A percentile compares a stretch with the other conserved stretches of the same genome.
Evolutionary conservation across 257 asterid genomes (phyloP).

Genomic region (Schizonepeta tenuifolia): DNA sequence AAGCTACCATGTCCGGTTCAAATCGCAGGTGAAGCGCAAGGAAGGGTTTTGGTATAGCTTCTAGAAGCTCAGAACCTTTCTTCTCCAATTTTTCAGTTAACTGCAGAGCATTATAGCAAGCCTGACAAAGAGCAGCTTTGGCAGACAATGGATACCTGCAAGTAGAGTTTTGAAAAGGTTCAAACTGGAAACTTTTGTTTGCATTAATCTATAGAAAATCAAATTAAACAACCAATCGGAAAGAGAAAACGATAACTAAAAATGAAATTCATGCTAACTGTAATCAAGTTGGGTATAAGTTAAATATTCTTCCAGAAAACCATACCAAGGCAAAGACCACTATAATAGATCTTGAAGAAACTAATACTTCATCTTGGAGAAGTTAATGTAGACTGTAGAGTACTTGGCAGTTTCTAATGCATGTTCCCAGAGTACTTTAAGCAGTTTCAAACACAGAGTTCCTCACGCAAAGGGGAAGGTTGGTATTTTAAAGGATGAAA

Average conservation of each 20-base stretch:
- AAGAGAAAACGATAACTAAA: background rate
- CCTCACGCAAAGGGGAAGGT: background rate
- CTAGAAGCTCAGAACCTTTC: conserved; percentile 74
- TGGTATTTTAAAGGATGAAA: too few relatives aligned
- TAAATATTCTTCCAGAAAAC: background rate
- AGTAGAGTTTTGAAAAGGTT: conserved; percentile 10
- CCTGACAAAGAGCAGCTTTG: conserved; percentile 95
- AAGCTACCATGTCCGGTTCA: conserved; percentile 99
- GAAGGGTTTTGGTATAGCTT: conserved; percentile 98
- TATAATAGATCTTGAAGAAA: background rate
- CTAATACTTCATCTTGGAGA: background rate
- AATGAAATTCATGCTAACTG: background rate
- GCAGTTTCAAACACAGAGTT: background rate
- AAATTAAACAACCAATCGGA: background rate
- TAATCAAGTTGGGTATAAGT: background rate
- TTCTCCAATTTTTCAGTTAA: conserved; percentile 59
- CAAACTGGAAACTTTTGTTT: background rate
- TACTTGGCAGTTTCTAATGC: background rate
- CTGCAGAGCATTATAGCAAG: conserved; percentile 80
- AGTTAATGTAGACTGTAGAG: background rate
- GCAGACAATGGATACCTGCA: conserved; percentile 87
- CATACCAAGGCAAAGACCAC: background rate
- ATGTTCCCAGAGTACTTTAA: background rate
- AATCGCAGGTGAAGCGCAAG: conserved; percentile 96
- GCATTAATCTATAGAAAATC: conserved; percentile 8